Base-by-base conservation (phyloP, 495 filamentous ascomycete genomes). In the Xylaria sp. region DNA sequence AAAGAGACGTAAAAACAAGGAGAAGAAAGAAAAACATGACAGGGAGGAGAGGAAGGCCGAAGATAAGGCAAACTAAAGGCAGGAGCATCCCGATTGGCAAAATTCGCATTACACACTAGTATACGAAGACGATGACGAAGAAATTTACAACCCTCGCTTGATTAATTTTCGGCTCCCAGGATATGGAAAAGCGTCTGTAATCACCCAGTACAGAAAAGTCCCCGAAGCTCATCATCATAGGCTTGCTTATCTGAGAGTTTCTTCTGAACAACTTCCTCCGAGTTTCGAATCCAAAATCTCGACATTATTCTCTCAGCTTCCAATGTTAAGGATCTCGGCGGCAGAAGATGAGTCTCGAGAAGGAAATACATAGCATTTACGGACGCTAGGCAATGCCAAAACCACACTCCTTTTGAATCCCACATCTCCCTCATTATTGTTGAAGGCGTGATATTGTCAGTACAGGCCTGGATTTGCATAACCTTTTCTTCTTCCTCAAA, bases 291-390 rank as follows among this genome's bases (percentile, higher is more conserved):
- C 68, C 59, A 71, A 53, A 72, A 74, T 61, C 70, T 52, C 29
- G 70, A 76, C 21, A 74, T 29, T n/a, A 72, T 73, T 69, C 40
- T 53, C 40, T 63, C 71, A 43, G 52, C 57, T 40, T 72, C 61
- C 58, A 21, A 67, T 37, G 70, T 8, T 46, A 72, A 17, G 40
- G 72, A 74, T 74, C 69, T 63, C 9, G 41, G 67, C 41, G 74
- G 78, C 48, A 64, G 58, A 21, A 80, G 64, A 71, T 77, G 71
- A 55, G 72, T 29, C 58, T 74, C 71, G 14, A 80, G 37, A 43
- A 78, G 67, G 65, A 70, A 71, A 37, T 63, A 43, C 78, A 76
- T 74, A 37, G 73, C 72, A 67, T 79, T 77, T 31, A 69, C 59
- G 12, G 74, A 74, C 8, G 29, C 33, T 26, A 78, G 52, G 24